Conservation (phyloP, 108 stramenopile genomes). For the Asterionellopsis glacialis region DNA sequence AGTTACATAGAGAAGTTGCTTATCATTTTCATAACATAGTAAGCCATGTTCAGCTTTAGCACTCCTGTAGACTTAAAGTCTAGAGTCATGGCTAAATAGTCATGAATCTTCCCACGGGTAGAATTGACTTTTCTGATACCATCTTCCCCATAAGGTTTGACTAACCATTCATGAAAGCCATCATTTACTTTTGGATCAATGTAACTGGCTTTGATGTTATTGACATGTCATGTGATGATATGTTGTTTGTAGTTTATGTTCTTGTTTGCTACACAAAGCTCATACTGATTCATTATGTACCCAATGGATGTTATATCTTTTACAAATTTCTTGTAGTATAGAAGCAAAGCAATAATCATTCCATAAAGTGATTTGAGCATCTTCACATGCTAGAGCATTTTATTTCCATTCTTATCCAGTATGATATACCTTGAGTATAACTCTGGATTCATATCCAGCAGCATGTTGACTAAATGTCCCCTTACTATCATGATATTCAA, state of each 20-base stretch:
- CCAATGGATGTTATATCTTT: neutral
- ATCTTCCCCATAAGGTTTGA: neutral
- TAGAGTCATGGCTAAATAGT: no score
- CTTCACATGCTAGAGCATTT: neutral
- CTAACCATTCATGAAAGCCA: neutral
- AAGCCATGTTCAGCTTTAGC: no score
- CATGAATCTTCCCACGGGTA: neutral
- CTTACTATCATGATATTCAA: no score
- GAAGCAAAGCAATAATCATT: neutral
- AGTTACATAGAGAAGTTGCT: no score
- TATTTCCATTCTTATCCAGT: neutral
- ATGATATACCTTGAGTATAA: conserved; percentile 17
- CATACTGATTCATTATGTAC: neutral
- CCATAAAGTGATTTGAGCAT: neutral
- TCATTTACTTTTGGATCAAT: conserved; percentile 1
- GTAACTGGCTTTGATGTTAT: neutral
- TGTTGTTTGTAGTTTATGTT: neutral
- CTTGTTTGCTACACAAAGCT: neutral
- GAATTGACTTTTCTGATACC: neutral
- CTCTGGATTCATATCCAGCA: conserved; percentile 19
- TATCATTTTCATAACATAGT: no score
- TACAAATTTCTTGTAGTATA: neutral
- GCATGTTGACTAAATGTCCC: conserved; percentile 20
- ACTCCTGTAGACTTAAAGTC: no score
- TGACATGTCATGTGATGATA: neutral